phyloP scores from a whole-genome alignment of 1,284 basidiomycete species.

The Ustilago hordei region DNA sequence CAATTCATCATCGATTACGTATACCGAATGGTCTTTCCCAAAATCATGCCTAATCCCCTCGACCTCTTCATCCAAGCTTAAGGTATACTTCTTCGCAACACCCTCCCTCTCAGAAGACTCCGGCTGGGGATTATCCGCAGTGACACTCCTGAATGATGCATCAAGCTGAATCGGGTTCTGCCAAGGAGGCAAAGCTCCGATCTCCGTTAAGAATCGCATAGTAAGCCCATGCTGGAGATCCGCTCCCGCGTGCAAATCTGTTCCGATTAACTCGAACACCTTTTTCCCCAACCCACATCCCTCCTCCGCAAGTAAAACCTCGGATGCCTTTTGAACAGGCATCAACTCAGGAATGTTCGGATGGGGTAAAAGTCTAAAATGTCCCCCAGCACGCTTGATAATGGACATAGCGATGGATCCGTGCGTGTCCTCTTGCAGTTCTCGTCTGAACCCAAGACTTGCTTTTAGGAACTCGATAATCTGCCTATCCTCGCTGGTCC shows the following conservation, averaged over 20 bases:
- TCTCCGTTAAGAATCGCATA: conserved; percentile 42
- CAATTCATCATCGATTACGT: conserved; percentile 84
- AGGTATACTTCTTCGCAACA: conserved; percentile 19
- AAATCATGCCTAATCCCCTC: conserved; percentile 77
- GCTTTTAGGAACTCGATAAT: conserved; percentile 79
- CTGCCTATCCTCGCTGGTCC: conserved; percentile 75
- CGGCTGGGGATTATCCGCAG: conserved; percentile 25
- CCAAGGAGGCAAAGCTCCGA: conserved; percentile 58
- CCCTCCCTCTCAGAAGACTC: neutral
- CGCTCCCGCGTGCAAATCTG: conserved; percentile 22
- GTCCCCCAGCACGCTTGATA: conserved; percentile 74
- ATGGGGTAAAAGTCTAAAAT: conserved; percentile 42
- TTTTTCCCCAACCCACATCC: conserved; percentile 11
- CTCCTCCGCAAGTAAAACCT: conserved; percentile 13
- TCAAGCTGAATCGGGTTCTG: conserved; percentile 54
- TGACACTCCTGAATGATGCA: conserved; percentile 32
- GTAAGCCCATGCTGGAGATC: conserved; percentile 57
- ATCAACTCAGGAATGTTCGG: conserved; percentile 11
- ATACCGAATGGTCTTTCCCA: conserved; percentile 79
- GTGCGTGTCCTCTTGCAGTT: conserved; percentile 78
- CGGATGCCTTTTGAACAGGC: conserved; percentile 13
- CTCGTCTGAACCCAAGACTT: conserved; percentile 75
- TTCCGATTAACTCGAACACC: conserved; percentile 32
- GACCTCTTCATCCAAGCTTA: conserved; percentile 30
- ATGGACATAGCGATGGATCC: conserved; percentile 74